Base-by-base conservation (phyloP, 306 rosid genomes). In the Delonix regia region DNA sequence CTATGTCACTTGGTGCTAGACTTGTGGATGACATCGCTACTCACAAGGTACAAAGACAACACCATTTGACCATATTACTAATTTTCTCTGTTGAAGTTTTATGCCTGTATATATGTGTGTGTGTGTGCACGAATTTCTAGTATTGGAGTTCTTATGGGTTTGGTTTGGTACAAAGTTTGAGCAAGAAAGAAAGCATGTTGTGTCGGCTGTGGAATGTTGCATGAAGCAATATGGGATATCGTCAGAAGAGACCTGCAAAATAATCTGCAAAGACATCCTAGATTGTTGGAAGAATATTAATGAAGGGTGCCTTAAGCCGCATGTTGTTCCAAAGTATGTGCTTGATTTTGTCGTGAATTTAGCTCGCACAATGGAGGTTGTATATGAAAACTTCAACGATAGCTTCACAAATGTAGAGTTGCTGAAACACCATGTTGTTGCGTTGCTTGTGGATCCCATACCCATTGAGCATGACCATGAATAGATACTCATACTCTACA, bases 11-110 rank as follows among this genome's bases (percentile, higher is more conserved):
- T 33, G 12, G 70, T 70, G 5, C 21, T 0, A 57, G 91, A 51
- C 16, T 78, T 5, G 13, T 65, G 51, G 75, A 82, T 75, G 90
- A 88, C 41, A 49, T 77, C 0, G 78, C 24, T 25, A 53, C 84
- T 9, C 88, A 86, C 45, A 74, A 83, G 89, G 89, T 80, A 79
- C 7, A 3, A 27, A 6, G 5, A 36, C 39, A 36, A 36, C 39
- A 4, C 5, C 0, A 36, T 6, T 3, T 7, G 39, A 36, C 7
- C 39, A 36, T 36, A 36, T 0, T 36, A 7, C 5, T 36, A 36
- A 3, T 36, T 36, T n/a, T 36, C 5, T 36, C 0, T 36, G 6
- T 36, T 4, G 7, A 36, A 7, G 39, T 3, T 36, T 4, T 30
- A 30, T 30, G 39, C 5, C 2, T 36, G 5, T 36, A 36, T 36